Conservation (phyloP, 176 grass and related monocot genomes). For the Paspalum vaginatum region DNA sequence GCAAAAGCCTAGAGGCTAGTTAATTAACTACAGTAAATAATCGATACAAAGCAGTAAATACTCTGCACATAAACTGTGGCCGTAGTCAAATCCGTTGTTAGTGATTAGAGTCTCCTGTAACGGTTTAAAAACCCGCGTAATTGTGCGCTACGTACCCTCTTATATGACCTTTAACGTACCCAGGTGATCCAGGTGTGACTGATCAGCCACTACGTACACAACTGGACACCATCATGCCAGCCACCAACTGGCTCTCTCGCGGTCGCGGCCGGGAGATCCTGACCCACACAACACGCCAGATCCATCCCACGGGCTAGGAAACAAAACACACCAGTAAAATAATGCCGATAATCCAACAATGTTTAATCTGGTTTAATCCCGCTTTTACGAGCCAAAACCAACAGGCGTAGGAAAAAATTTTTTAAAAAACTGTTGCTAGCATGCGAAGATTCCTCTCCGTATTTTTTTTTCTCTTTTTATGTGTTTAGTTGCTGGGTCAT, state of each 20-base stretch:
- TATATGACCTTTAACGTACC: background rate
- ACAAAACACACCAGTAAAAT: background rate
- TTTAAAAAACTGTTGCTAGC: constrained; percentile 26
- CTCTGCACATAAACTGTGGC: background rate
- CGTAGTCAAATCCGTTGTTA: background rate
- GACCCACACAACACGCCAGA: constrained; percentile 41
- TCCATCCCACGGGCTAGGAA: background rate
- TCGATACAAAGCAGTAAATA: too few species aligned
- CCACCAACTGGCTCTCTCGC: background rate
- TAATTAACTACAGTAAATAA: too few species aligned
- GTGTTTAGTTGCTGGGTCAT: background rate
- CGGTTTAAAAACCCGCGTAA: background rate
- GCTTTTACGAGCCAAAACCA: background rate
- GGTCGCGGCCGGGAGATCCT: background rate
- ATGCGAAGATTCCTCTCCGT: background rate
- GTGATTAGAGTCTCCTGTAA: background rate
- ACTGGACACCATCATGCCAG: constrained; percentile 22
- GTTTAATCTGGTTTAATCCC: too few species aligned
- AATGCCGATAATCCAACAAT: background rate
- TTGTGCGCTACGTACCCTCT: background rate
- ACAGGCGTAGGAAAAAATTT: background rate
- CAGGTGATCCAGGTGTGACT: background rate
- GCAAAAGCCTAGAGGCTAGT: too few species aligned
- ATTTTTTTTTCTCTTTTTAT: background rate
- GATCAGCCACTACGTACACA: background rate